A percentile compares a stretch with the other conserved stretches of the same genome.
Conservation (phyloP, 2,329 filamentous ascomycete species). For the Fusarium fujikuroi region DNA sequence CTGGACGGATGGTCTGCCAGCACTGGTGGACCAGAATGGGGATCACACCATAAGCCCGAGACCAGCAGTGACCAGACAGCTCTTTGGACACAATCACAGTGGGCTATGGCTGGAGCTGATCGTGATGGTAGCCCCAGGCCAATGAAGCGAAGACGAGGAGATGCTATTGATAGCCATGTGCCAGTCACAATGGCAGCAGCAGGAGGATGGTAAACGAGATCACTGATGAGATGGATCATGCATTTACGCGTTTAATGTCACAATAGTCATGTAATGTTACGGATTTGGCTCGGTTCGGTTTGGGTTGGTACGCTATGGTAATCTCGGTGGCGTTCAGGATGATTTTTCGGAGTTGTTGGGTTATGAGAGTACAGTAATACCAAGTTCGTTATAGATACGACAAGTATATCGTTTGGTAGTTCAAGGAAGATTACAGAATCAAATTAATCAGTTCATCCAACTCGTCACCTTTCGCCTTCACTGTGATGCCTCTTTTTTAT, state of each 20-base stretch:
- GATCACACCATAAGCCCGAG: slow-evolving; percentile 48
- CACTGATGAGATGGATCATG: slow-evolving; percentile 21
- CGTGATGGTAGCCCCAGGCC: slow-evolving; percentile 51
- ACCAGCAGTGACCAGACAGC: slow-evolving; percentile 41
- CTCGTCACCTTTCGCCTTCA: background rate
- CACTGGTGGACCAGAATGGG: slow-evolving; percentile 49
- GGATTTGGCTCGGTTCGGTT: background rate
- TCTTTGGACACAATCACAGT: slow-evolving; percentile 52
- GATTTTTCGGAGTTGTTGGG: slow-evolving; percentile 6
- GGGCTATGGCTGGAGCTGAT: slow-evolving; percentile 49
- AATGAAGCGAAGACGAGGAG: slow-evolving; percentile 52
- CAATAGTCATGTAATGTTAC: slow-evolving; percentile 24
- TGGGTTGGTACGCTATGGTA: background rate
- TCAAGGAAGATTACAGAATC: background rate
- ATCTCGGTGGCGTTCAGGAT: slow-evolving; percentile 23
- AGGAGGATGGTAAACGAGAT: slow-evolving; percentile 46
- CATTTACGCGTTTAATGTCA: slow-evolving; percentile 33
- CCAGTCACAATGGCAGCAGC: slow-evolving; percentile 46
- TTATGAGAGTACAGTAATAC: slow-evolving; percentile 26
- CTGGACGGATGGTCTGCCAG: slow-evolving; percentile 50
- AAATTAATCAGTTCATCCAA: slow-evolving; percentile 1
- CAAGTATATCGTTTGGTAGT: slow-evolving; percentile 26
- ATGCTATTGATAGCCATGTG: slow-evolving; percentile 48
- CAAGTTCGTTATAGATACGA: slow-evolving; percentile 28
- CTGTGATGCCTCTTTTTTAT: background rate